Evolutionary conservation across 2,329 filamentous ascomycete genomes (phyloP), one percentile per base, ranked within the genome.

Genomic region (Pseudomassariella vexata): DNA sequence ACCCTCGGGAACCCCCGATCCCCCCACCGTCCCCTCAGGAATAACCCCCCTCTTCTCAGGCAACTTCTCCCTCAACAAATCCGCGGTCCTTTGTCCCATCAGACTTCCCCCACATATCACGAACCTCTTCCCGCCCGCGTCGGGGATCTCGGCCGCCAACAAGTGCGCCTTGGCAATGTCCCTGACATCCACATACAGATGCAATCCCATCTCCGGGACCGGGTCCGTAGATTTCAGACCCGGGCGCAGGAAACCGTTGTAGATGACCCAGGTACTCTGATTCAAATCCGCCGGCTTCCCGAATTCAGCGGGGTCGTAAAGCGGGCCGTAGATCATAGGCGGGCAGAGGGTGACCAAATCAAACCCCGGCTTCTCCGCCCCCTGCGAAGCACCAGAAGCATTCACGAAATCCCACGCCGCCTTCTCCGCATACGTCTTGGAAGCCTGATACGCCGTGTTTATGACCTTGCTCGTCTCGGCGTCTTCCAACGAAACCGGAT

Each of bases 401-500:
- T n/a, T n/a, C 3, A 70, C 36, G 34, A 71, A 71, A 2, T 71
- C 63, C 68, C 68, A 73, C 0, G 68, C 67, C 6, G 66, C 66
- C 37, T 60, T 61, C 47, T 73, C 69, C 4, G 68, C 50, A 4
- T 50, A 39, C 18, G 45, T 46, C 36, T 56, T 56, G 3, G 50
- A 55, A 3, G 54, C 55, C 19, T 52, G 50, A 34, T 56, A 56
- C 2, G 48, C 44, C 18, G 45, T 26, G 7, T 37, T 27, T 8
- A 22, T 38, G 23, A 30, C 39, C 19, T 28, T 30, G 2, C 31
- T 38, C 9, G 29, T 28, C 17, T 21, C 5, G 4, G 45, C 48
- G 28, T 39, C 23, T 16, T 49, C 50, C 11, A 36, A 24, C 3
- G 46, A 45, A 11, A 45, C 37, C 1, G 40, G 42, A 28, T 45